These are phyloP conservation scores for Myrmaecium sp. DNA, from an alignment of 2,329 filamentous ascomycete species.

Conservation along the genomic window DNA sequence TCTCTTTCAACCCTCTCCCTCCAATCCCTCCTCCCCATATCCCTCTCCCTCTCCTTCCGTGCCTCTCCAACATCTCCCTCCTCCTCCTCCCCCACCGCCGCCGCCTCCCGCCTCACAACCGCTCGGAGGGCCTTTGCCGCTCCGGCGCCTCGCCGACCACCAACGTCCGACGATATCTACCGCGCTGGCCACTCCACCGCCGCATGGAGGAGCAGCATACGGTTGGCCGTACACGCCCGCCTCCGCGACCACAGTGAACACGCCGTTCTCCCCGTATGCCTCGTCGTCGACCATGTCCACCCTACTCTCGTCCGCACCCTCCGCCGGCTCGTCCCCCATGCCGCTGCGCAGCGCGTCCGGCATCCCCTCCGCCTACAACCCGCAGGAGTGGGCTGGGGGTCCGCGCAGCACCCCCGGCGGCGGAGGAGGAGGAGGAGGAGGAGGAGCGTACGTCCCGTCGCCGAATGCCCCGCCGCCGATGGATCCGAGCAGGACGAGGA, in stretches of 20 bases:
- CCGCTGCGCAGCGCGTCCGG: constrained; percentile 15
- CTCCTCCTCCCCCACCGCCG: constrained; percentile 4
- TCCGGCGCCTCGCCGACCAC: constrained; percentile 1
- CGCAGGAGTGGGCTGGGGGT: constrained; percentile 30
- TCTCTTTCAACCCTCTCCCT: constrained; percentile 4
- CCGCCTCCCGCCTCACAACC: constrained; percentile 2
- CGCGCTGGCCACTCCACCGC: constrained; percentile 15
- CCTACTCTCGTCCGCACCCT: constrained; percentile 13
- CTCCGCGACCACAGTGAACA: constrained; percentile 19
- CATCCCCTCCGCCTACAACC: constrained; percentile 28
- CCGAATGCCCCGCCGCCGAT: constrained; percentile 12
- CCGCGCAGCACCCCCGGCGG: constrained; percentile 11
- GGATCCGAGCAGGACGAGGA: constrained; percentile 15
- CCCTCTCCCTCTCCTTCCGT: too few species aligned
- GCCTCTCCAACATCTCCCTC: too few species aligned
- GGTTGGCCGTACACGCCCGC: constrained; percentile 23
- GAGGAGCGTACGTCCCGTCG: constrained; percentile 21
- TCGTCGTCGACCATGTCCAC: constrained; percentile 7
- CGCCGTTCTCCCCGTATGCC: constrained; percentile 21
- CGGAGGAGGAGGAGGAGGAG: constrained; percentile 16
- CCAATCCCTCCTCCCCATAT: too few species aligned
- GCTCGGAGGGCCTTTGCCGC: too few species aligned
- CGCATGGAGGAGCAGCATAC: constrained; percentile 15
- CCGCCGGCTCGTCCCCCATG: constrained; percentile 17
- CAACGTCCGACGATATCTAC: constrained; percentile 26